These are phyloP conservation scores for Metschnikowia koreensis DNA, from an alignment of 805 yeast species.

Conservation along the genomic window DNA sequence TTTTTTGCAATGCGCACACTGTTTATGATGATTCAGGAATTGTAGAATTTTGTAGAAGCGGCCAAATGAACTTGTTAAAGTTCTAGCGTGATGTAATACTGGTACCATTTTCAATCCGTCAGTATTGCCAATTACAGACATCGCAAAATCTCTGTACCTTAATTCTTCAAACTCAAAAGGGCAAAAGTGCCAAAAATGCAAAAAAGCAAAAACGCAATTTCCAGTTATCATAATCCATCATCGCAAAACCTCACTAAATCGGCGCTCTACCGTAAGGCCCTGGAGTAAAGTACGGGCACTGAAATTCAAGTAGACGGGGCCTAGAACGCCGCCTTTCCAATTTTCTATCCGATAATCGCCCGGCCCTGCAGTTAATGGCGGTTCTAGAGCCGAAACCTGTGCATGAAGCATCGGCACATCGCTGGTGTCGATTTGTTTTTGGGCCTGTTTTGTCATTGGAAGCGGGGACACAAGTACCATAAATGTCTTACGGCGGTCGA, in stretches of 20 bases:
- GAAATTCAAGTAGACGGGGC: constrained; percentile 38
- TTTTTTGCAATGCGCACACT: too few relatives aligned
- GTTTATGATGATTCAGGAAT: too few relatives aligned
- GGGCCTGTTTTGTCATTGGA: constrained; percentile 47
- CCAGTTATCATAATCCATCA: background rate
- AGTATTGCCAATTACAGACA: too few relatives aligned
- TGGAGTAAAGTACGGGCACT: constrained; percentile 33
- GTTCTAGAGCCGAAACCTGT: constrained; percentile 34
- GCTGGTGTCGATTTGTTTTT: constrained; percentile 43
- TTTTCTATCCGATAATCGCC: constrained; percentile 30
- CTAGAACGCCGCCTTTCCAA: constrained; percentile 40
- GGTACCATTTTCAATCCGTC: too few relatives aligned
- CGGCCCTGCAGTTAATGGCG: constrained; percentile 9
- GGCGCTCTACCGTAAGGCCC: constrained; percentile 29
- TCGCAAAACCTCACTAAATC: constrained; percentile 1
- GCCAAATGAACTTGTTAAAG: too few relatives aligned
- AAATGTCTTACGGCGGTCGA: constrained; percentile 23
- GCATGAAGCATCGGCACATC: constrained; percentile 46
- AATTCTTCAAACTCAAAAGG: too few relatives aligned
- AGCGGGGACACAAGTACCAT: constrained; percentile 48
- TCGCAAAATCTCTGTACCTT: too few relatives aligned
- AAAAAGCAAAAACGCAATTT: constrained; percentile 67
- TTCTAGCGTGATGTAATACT: too few relatives aligned
- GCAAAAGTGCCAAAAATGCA: too few relatives aligned
- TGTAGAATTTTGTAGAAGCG: too few relatives aligned